Conservation (phyloP, 2,329 filamentous ascomycete species). For the Monosporascus sp. region DNA sequence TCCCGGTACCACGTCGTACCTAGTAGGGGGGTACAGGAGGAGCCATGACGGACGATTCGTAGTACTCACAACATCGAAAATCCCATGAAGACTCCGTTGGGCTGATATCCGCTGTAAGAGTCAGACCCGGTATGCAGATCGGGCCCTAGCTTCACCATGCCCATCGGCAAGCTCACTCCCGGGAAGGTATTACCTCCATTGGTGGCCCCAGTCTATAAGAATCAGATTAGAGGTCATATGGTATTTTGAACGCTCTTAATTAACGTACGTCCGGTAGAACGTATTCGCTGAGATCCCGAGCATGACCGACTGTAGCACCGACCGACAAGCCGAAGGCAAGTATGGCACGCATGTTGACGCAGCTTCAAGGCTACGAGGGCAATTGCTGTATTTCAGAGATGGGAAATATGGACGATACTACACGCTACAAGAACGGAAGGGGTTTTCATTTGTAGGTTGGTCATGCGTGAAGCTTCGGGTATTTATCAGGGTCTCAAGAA, state of each 20-base stretch:
- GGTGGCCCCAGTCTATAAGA: constrained; percentile 36
- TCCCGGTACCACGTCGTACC: too few relatives aligned
- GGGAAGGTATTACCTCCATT: constrained; percentile 46
- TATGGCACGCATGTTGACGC: not conserved
- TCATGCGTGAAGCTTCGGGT: too few relatives aligned
- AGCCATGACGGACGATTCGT: not conserved
- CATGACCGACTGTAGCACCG: not conserved
- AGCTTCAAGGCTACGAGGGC: not conserved
- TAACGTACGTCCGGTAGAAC: not conserved
- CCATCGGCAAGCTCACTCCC: constrained; percentile 41
- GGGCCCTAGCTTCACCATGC: constrained; percentile 46
- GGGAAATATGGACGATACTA: too few relatives aligned
- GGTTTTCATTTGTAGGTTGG: too few relatives aligned
- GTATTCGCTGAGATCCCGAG: not conserved
- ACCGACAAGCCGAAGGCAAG: not conserved
- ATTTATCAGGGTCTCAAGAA: too few relatives aligned
- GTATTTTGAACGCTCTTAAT: not conserved
- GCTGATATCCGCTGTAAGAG: constrained; percentile 48
- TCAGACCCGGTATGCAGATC: constrained; percentile 44
- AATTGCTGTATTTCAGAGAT: too few relatives aligned
- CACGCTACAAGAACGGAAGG: too few relatives aligned
- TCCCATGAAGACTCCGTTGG: constrained; percentile 49
- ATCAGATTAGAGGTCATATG: constrained; percentile 3
- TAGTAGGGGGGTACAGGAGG: too few relatives aligned
- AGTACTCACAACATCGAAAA: constrained; percentile 49